A percentile compares a stretch with the other conserved stretches of the same genome.
phyloP scores from a whole-genome alignment of 164 flowering plant species.

The Chimonanthus praecox region DNA sequence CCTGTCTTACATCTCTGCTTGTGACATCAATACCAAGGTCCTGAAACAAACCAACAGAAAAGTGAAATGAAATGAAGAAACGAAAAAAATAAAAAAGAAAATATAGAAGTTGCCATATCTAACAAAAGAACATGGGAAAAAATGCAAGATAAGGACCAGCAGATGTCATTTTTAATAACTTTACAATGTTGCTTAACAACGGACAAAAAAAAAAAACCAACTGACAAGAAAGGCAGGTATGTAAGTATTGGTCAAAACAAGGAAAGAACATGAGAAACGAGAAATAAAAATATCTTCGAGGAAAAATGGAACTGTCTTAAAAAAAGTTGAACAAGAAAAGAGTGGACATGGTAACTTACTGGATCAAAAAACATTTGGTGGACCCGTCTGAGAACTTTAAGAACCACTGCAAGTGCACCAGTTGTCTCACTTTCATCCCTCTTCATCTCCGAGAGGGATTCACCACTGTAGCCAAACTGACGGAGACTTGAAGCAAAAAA shows the following conservation, averaged over 20 bases:
- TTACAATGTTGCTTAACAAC: not conserved
- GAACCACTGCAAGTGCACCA: constrained; percentile 70
- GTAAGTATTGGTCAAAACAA: not conserved
- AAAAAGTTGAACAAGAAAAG: not conserved
- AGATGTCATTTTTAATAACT: not conserved
- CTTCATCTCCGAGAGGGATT: constrained; percentile 58
- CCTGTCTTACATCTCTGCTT: constrained; percentile 67
- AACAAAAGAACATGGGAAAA: not conserved
- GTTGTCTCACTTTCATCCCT: constrained; percentile 72
- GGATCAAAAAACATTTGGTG: constrained; percentile 51
- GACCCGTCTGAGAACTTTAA: constrained; percentile 48
- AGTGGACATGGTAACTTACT: constrained; percentile 26
- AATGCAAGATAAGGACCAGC: not conserved
- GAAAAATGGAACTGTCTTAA: not conserved
- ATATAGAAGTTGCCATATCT: not conserved
- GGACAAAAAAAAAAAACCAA: too few relatives aligned
- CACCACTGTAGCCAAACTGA: constrained; percentile 42
- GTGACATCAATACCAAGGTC: constrained; percentile 26
- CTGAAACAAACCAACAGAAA: constrained; percentile 28
- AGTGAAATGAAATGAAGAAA: not conserved
- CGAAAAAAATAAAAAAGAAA: not conserved
- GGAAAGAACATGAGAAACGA: not conserved
- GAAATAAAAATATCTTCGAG: not conserved
- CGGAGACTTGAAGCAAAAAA: constrained; percentile 74
- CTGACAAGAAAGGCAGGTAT: too few relatives aligned